Percentiles rank a stretch among this genome's conserved stretches.
Conservation (phyloP, 139 green algal species). For the Yamagishiella unicocca region DNA sequence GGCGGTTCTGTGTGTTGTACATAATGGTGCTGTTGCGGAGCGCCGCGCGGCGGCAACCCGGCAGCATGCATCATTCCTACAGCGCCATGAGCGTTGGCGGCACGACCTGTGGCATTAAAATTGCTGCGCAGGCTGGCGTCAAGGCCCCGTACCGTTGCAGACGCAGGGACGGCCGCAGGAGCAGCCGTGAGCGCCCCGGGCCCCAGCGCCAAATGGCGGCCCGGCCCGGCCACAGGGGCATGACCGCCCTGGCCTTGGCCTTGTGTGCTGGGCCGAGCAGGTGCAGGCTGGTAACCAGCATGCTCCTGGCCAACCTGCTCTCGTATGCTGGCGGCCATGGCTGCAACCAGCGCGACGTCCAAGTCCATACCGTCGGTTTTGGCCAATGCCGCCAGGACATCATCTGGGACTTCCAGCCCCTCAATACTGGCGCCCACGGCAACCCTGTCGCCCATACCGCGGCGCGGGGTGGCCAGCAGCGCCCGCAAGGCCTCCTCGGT, state of each 20-base stretch:
- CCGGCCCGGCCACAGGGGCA: neutral
- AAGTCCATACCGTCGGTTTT: neutral
- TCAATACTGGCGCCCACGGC: neutral
- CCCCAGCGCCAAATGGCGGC: neutral
- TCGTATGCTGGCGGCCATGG: neutral
- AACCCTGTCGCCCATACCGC: neutral
- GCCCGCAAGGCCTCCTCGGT: slow-evolving; percentile 34
- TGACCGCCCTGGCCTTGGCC: neutral
- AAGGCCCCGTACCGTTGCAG: neutral
- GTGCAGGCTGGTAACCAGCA: neutral
- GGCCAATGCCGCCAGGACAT: slow-evolving; percentile 29
- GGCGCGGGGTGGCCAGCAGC: neutral
- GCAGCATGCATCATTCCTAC: too few species aligned
- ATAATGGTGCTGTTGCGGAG: neutral
- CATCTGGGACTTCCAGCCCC: slow-evolving; percentile 15
- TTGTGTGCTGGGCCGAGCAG: neutral
- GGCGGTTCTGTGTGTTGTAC: too few species aligned
- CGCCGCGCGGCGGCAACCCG: neutral
- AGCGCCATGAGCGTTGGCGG: neutral
- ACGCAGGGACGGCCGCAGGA: neutral
- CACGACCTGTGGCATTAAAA: neutral
- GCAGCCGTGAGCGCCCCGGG: neutral
- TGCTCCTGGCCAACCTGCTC: neutral
- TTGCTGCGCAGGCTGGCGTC: neutral
- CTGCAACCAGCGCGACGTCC: neutral